Evolutionary conservation across 257 asterid species (phyloP).

Genomic region (Eucommia ulmoides): DNA sequence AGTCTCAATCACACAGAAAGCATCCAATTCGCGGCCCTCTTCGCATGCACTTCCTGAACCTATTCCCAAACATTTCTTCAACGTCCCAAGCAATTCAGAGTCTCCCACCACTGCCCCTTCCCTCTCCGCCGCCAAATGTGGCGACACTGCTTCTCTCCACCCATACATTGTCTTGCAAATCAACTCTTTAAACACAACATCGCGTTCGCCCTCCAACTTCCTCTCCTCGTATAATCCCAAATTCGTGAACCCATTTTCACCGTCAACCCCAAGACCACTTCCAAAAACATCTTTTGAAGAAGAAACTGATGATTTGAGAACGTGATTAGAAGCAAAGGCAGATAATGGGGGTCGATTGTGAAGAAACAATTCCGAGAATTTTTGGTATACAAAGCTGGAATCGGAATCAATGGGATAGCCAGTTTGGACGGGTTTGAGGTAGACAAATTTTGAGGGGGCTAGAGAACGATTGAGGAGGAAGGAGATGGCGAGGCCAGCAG

Average conservation of each 20-base stretch:
- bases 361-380: conserved; percentile 42
- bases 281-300: conserved; percentile 34
- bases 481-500: conserved; percentile 90
- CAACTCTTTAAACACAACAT: conserved; percentile 35
- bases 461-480: conserved; percentile 33
- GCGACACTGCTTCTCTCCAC: conserved; percentile 82
- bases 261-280: conserved; percentile 8
- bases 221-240: conserved; percentile 58
- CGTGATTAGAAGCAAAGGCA: conserved; percentile 55
- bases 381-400: conserved; percentile 60
- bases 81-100: conserved; percentile 44
- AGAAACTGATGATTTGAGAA: conserved; percentile 41
- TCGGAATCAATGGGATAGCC: conserved; percentile 88
- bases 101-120: conserved; percentile 62
- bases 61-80: conserved; percentile 45
- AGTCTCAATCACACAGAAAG: conserved; percentile 74
- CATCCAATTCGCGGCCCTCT: conserved; percentile 22
- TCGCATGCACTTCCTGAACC: conserved; percentile 11
- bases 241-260: conserved; percentile 28
- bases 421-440: conserved; percentile 87
- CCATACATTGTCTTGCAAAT: conserved; percentile 70
- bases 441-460: conserved; percentile 35
- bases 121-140: conserved; percentile 82
- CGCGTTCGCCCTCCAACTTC: conserved; percentile 32
- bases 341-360: conserved; percentile 33